Evolutionary conservation across 2,329 filamentous ascomycete species (phyloP), one percentile per base, ranked within the genome.

Genomic region (Phoma herbarum): DNA sequence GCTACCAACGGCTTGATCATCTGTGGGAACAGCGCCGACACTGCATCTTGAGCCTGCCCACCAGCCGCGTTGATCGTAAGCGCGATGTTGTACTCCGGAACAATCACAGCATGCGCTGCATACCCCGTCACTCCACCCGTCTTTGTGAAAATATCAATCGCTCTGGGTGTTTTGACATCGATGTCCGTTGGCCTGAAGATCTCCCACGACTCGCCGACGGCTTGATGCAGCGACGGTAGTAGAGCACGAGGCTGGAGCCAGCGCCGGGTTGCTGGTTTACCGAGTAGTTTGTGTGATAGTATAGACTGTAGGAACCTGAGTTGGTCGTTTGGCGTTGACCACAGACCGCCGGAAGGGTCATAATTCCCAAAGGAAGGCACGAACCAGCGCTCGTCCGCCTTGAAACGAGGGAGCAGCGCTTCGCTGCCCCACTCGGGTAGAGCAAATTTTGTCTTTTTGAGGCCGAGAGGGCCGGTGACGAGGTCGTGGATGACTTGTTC

Each of bases 201-300:
- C 26, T 72, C 71, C 71, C 70, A 73, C 4, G 70, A 67, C 10
- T 66, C 64, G 4, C 70, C 70, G 16, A 72, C 65, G 8, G 63
- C 55, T 49, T 72, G 71, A 3, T 68, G 55, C 0, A 66, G 35
- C 1, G 67, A 70, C 11, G 63, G 61, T 16, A 67, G 23, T 2
- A 68, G 51, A 4, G 63, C 57, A 4, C 54, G 61, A 0, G 71
- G 71, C 16, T 73, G 62, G 23, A 73, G 49, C 71, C 69, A 73
- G 4, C 48, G 52, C 1, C 69, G 63, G 4, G 67, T 65, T 18
- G 58, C 44, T 4, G 54, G 51, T 23, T 62, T 57, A 8, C 53
- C 49, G 18, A 72, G 65, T 1, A 71, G 47, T 16, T 64, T 44
- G 26, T 65, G 26, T 2, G 64, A 54, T 4, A 64, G 60, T 2